A percentile compares a stretch with the other conserved stretches of the same genome.
These are phyloP conservation scores for Peniophora sp. DNA, from an alignment of 1,284 basidiomycete genomes.

Conservation along the genomic window DNA sequence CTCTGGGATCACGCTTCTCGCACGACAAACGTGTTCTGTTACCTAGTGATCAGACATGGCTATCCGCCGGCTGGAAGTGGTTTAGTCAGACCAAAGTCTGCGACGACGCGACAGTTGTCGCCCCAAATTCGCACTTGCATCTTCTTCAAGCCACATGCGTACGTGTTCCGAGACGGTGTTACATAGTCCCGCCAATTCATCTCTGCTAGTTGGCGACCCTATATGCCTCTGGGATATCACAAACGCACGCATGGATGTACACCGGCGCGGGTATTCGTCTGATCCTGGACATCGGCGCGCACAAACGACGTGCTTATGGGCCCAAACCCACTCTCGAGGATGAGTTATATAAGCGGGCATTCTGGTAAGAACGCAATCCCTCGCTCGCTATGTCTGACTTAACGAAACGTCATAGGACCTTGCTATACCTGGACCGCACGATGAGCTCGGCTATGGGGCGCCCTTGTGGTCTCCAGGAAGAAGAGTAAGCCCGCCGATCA, in stretches of 20 bases:
- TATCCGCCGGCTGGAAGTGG: constrained; percentile 70
- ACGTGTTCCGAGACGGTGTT: neutral
- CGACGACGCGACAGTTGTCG: constrained; percentile 36
- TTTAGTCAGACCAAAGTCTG: constrained; percentile 51
- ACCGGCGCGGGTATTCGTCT: constrained; percentile 43
- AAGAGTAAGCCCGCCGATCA: constrained; percentile 37
- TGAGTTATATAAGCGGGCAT: constrained; percentile 54
- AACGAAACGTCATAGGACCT: constrained; percentile 11
- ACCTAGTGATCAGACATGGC: constrained; percentile 32
- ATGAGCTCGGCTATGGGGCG: constrained; percentile 44
- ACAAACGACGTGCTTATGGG: constrained; percentile 25
- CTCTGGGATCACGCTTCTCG: constrained; percentile 60
- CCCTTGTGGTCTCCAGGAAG: constrained; percentile 58
- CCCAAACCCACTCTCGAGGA: constrained; percentile 25
- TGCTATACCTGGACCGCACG: constrained; percentile 25
- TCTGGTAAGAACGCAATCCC: constrained; percentile 59
- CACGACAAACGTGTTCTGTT: constrained; percentile 57
- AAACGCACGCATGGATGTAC: constrained; percentile 42
- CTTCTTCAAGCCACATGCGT: constrained; percentile 56
- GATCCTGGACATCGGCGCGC: constrained; percentile 35
- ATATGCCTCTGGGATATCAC: constrained; percentile 34
- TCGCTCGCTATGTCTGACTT: neutral
- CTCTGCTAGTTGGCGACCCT: constrained; percentile 20
- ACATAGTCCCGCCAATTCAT: neutral
- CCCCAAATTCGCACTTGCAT: constrained; percentile 49